Base-by-base conservation (phyloP, 768 basidiomycete genomes). In the Daedaleopsis nitida region DNA sequence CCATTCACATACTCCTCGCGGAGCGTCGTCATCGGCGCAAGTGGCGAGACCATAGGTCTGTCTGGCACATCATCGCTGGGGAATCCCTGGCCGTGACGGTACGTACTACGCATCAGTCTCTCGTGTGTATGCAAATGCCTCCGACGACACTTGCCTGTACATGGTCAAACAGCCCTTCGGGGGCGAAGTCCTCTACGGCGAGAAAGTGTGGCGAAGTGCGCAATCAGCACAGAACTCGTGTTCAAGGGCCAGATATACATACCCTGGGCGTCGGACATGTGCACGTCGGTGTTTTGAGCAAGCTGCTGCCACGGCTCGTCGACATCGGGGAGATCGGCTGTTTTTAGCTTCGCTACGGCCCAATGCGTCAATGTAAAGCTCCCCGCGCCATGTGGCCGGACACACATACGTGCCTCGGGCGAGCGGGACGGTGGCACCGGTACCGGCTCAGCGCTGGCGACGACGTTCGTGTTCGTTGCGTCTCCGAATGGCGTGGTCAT, bases 1-100 rank as follows among this genome's bases (percentile, higher is more conserved):
- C 85, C 86, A 37, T 78, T 76, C 66, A 84, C 83, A 66, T 93
- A 93, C 74, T 92, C 91, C 6, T 73, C 77, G 32, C 87, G 83
- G 48, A 93, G 76, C 3, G 73, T 73, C 1, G 79, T 72, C 62
- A 89, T 83, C 3, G 84, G 77, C 12, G 77, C 76, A 52, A 88
- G 75, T 17, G 74, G 68, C 35, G 83, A 81, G 60, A 92, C 80
- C 50, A 90, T 76, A 8, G 85, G 86, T 14, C 81, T 78, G 16
- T 74, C 61, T 2, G 73, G 70, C 52, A 74, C 69, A 35, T 57
- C 74, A 32, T 78, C 79, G 17, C 81, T 72, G 2, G 80, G 65
- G n/a, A 76, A 60, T 23, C 65, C 75, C 80, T 83, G 44, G 27
- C 27, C 4, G 27, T 7, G 27, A 32, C 7, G 27, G 27, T 32